These are phyloP conservation scores for Aspergillus hancockii DNA, from an alignment of 495 filamentous ascomycete genomes.

Conservation along the genomic window DNA sequence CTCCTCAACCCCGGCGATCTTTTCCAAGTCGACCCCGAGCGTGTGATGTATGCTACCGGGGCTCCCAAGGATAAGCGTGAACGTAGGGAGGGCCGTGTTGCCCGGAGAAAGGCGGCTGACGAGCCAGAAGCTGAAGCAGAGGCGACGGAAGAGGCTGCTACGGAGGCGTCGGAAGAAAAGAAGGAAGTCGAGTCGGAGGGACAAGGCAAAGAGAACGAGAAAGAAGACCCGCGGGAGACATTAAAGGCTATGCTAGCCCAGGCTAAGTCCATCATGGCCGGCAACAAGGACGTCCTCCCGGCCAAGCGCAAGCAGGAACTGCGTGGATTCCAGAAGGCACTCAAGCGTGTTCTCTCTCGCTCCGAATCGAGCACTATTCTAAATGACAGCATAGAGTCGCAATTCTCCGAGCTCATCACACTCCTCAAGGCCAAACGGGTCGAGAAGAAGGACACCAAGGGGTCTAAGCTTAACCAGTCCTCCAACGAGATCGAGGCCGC, in stretches of 20 bases:
- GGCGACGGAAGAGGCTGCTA: conserved; percentile 25
- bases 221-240: conserved; percentile 41
- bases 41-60: conserved; percentile 85
- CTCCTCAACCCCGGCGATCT: conserved; percentile 96
- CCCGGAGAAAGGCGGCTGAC: conserved; percentile 28
- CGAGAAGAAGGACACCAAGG: conserved; percentile 31
- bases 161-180: conserved; percentile 30
- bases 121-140: conserved; percentile 25
- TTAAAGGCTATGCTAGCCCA: conserved; percentile 53
- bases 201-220: conserved; percentile 24
- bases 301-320: conserved; percentile 64
- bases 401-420: conserved; percentile 48
- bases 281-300: conserved; percentile 48
- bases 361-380: conserved; percentile 43
- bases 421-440: conserved; percentile 43
- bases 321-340: conserved; percentile 56
- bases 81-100: conserved; percentile 41
- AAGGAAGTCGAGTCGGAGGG: conserved; percentile 22
- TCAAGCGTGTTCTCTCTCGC: conserved; percentile 54
- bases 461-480: conserved; percentile 17
- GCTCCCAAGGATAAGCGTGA: conserved; percentile 59
- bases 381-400: conserved; percentile 51
- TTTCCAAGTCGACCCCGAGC: conserved; percentile 90
- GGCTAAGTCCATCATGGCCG: conserved; percentile 54
- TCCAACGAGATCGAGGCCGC: conserved; percentile 7